Evolutionary conservation across 164 flowering plant species (phyloP).

Genomic region (Euptelea pleiosperma): DNA sequence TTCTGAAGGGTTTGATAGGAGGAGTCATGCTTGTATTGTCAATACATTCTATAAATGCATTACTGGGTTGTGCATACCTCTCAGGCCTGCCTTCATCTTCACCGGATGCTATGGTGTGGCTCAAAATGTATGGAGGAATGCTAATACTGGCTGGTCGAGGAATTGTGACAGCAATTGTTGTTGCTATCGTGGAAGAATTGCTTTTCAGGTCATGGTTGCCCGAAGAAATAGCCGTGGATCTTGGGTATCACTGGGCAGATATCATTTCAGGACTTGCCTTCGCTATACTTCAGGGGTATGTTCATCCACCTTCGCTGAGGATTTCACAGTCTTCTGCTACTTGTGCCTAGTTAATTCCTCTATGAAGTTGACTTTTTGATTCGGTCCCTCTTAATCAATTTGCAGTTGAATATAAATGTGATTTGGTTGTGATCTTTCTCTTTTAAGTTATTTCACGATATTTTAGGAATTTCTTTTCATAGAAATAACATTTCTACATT

Average conservation of each 20-base stretch:
- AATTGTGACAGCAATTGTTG: slow-evolving; percentile 49
- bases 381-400: not conserved
- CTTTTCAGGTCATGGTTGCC: slow-evolving; percentile 92
- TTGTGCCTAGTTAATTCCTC: not conserved
- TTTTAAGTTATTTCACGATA: not conserved
- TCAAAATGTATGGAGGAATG: slow-evolving; percentile 46
- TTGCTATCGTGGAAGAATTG: slow-evolving; percentile 77
- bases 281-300: slow-evolving; percentile 71
- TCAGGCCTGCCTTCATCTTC: slow-evolving; percentile 33
- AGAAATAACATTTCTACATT: not conserved
- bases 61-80: slow-evolving; percentile 59
- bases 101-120: slow-evolving; percentile 27
- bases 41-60: slow-evolving; percentile 51
- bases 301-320: not conserved
- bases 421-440: not conserved
- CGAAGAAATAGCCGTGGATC: slow-evolving; percentile 74
- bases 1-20: slow-evolving; percentile 56
- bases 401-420: not conserved
- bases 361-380: not conserved
- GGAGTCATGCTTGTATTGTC: slow-evolving; percentile 58
- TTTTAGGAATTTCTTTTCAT: not conserved
- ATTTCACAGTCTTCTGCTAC: not conserved
- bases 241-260: slow-evolving; percentile 70
- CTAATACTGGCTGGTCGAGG: slow-evolving; percentile 47
- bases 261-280: slow-evolving; percentile 79